phyloP scores from a whole-genome alignment of 345 rosid species.

The Moringa oleifera region DNA sequence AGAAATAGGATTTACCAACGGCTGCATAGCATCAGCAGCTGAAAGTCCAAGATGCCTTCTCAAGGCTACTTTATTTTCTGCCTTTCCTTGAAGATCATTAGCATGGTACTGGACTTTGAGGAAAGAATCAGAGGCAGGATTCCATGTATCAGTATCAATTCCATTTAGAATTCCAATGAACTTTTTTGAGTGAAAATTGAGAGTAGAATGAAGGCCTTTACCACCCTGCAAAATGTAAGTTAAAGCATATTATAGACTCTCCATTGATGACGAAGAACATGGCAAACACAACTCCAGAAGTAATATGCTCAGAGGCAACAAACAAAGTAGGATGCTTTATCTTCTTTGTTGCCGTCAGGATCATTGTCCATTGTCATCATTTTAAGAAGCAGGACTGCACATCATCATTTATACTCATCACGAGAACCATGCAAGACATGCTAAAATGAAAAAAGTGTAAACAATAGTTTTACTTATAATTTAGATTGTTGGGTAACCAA shows the following conservation, averaged over 20 bases:
- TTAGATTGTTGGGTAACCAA: too few species aligned
- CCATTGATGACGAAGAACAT: background rate
- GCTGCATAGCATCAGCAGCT: constrained; percentile 50
- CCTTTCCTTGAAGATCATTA: constrained; percentile 82
- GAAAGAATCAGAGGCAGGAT: constrained; percentile 79
- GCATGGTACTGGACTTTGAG: constrained; percentile 74
- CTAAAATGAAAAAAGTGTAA: too few species aligned
- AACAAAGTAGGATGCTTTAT: background rate
- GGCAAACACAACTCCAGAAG: background rate
- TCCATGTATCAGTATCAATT: constrained; percentile 90
- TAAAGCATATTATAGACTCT: background rate
- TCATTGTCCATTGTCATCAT: too few species aligned
- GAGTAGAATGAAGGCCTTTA: constrained; percentile 80
- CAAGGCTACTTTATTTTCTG: constrained; percentile 63
- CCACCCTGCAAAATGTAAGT: constrained; percentile 61
- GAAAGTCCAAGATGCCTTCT: constrained; percentile 84
- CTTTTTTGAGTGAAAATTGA: constrained; percentile 76
- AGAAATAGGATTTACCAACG: constrained; percentile 55
- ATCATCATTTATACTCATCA: too few species aligned
- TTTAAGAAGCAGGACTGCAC: too few species aligned
- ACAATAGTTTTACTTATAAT: too few species aligned
- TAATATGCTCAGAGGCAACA: background rate
- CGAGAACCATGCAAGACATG: too few species aligned
- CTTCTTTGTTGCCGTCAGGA: background rate
- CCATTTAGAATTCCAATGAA: constrained; percentile 90